Evolutionary conservation across 2,329 filamentous ascomycete species (phyloP).

Genomic region (Diplodia scrobiculata): DNA sequence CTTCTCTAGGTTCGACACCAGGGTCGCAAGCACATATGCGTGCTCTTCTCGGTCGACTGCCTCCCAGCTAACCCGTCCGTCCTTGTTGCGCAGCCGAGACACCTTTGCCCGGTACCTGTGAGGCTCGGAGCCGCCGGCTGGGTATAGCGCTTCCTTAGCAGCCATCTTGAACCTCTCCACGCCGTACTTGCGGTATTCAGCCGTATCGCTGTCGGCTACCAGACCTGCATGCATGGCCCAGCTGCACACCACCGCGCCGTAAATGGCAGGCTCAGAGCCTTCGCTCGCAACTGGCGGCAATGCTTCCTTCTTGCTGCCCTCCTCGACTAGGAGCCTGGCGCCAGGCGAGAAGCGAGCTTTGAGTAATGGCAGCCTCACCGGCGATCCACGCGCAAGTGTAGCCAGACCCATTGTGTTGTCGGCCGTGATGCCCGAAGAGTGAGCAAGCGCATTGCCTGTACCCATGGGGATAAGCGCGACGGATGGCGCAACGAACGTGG

Average conservation of each 20-base stretch:
- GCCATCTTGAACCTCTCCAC: conserved; percentile 81
- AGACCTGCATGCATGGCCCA: conserved; percentile 89
- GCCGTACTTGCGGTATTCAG: conserved; percentile 75
- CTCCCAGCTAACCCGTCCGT: conserved; percentile 35
- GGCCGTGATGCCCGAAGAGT: conserved; percentile 46
- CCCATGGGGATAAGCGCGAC: conserved; percentile 59
- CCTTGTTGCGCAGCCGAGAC: conserved; percentile 42
- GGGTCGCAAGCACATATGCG: conserved; percentile 73
- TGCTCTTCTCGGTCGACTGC: conserved; percentile 56
- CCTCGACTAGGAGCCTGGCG: conserved; percentile 47
- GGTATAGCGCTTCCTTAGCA: conserved; percentile 71
- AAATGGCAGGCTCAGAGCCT: conserved; percentile 44
- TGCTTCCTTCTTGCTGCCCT: conserved; percentile 49
- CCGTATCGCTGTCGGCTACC: conserved; percentile 87
- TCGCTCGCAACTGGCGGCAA: conserved; percentile 38
- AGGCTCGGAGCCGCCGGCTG: conserved; percentile 54
- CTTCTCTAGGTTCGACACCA: conserved; percentile 80
- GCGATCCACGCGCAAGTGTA: conserved; percentile 41
- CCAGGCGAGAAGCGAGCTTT: conserved; percentile 50
- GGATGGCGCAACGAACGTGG: conserved; percentile 28
- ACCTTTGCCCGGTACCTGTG: conserved; percentile 62
- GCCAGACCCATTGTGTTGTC: conserved; percentile 49
- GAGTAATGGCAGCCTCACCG: conserved; percentile 49
- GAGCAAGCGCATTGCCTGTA: conserved; percentile 54
- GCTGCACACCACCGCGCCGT: conserved; percentile 82